Percentiles rank a stretch among this genome's conserved stretches.
Evolutionary conservation across 768 basidiomycete genomes (phyloP).

Genomic region (Hygrophoropsis aurantiaca): DNA sequence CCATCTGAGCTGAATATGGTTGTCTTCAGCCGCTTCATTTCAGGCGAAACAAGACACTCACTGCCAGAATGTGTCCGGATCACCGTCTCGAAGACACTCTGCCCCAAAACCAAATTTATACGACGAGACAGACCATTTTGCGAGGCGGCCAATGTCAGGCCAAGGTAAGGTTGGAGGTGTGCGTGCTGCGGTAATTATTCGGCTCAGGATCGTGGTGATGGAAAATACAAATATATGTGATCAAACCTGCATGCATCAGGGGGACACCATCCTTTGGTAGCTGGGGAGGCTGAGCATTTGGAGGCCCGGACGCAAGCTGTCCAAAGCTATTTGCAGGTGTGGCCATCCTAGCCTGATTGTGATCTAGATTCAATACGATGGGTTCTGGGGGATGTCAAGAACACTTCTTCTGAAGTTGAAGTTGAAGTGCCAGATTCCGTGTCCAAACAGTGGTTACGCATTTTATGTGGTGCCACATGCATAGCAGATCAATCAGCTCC

Average conservation of each 20-base stretch:
- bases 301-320: too few relatives aligned
- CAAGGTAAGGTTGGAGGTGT: slow-evolving; percentile 56
- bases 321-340: too few relatives aligned
- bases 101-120: slow-evolving; percentile 96
- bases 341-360: too few relatives aligned
- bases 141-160: slow-evolving; percentile 86
- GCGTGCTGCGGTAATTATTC: slow-evolving; percentile 23
- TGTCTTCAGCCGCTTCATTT: neutral
- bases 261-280: slow-evolving; percentile 35
- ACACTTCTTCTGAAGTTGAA: too few relatives aligned
- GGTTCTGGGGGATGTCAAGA: too few relatives aligned
- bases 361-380: too few relatives aligned
- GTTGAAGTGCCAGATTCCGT: too few relatives aligned
- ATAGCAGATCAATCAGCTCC: too few relatives aligned
- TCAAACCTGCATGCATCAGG: slow-evolving; percentile 38
- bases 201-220: neutral
- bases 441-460: too few relatives aligned
- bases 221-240: neutral
- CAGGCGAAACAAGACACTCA: slow-evolving; percentile 42
- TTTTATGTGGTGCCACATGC: too few relatives aligned
- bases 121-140: slow-evolving; percentile 94
- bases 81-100: slow-evolving; percentile 85
- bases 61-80: slow-evolving; percentile 98
- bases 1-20: slow-evolving; percentile 72
- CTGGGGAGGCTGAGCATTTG: neutral